Conservation (phyloP, 345 rosid species). For the Brassica rapa region DNA sequence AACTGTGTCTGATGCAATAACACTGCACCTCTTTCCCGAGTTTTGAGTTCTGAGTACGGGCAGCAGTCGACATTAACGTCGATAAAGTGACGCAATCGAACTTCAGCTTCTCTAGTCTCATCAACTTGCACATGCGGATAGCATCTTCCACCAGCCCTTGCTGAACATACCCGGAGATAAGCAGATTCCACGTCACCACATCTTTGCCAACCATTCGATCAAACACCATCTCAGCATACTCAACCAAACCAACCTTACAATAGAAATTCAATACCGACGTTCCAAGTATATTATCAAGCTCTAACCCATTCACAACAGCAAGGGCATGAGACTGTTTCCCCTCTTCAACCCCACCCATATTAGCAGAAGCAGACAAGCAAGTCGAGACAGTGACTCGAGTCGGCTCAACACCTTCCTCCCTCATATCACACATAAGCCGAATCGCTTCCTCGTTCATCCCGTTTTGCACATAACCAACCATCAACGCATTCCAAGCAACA, state of each 20-base stretch:
- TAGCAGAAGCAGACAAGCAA: slow-evolving; percentile 72
- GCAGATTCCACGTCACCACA: slow-evolving; percentile 78
- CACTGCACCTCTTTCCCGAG: slow-evolving; percentile 69
- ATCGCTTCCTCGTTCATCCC: slow-evolving; percentile 62
- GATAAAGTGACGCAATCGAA: slow-evolving; percentile 71
- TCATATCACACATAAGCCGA: slow-evolving; percentile 51
- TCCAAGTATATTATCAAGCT: slow-evolving; percentile 62
- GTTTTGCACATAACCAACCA: slow-evolving; percentile 60
- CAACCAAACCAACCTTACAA: slow-evolving; percentile 66
- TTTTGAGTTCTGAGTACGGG: slow-evolving; percentile 42
- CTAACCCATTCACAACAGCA: slow-evolving; percentile 56
- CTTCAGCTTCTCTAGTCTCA: slow-evolving; percentile 55
- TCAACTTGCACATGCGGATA: slow-evolving; percentile 49
- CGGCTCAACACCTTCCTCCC: slow-evolving; percentile 53
- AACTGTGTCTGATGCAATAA: slow-evolving; percentile 61
- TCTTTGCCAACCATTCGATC: slow-evolving; percentile 55
- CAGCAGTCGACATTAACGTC: slow-evolving; percentile 60
- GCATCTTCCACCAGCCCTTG: slow-evolving; percentile 54
- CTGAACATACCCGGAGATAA: slow-evolving; percentile 64
- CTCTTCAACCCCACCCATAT: slow-evolving; percentile 59
- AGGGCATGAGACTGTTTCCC: slow-evolving; percentile 79
- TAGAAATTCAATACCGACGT: slow-evolving; percentile 72
- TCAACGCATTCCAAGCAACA: slow-evolving; percentile 67
- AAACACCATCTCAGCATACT: slow-evolving; percentile 66
- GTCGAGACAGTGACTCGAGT: slow-evolving; percentile 62